Conservation (phyloP, 129 eudicot genomes). For the Heracleum sosnowskyi region DNA sequence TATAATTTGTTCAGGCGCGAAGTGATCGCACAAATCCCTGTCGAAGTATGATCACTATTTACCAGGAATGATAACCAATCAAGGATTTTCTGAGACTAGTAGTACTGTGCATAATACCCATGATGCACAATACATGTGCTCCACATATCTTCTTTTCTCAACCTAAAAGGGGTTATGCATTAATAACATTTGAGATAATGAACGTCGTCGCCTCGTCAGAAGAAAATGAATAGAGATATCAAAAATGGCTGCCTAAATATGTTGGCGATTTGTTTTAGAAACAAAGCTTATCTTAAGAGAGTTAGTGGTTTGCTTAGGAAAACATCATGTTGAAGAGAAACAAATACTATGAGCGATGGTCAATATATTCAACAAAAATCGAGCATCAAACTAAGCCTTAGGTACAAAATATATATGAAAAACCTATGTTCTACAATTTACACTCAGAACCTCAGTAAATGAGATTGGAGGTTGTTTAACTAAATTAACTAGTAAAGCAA, state of each 20-base stretch:
- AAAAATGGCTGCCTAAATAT: no score
- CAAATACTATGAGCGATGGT: neutral
- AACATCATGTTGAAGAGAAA: neutral
- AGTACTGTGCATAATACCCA: no score
- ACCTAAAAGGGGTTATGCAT: no score
- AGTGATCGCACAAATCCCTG: neutral
- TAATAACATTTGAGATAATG: no score
- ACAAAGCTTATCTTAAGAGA: neutral
- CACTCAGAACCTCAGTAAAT: neutral
- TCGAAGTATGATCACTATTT: no score
- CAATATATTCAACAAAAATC: neutral
- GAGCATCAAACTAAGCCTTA: no score
- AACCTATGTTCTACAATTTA: neutral
- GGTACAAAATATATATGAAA: neutral
- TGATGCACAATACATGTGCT: neutral
- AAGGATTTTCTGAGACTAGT: no score
- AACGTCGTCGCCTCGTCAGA: no score
- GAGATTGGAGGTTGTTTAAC: neutral
- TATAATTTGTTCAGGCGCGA: constrained; percentile 1
- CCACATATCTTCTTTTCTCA: no score
- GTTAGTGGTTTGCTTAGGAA: neutral
- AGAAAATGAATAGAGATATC: no score
- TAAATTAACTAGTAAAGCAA: no score
- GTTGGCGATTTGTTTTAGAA: neutral
- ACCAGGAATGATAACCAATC: no score